phyloP scores from a whole-genome alignment of 1,284 basidiomycete genomes.

The Singerocomus inundabilis region DNA sequence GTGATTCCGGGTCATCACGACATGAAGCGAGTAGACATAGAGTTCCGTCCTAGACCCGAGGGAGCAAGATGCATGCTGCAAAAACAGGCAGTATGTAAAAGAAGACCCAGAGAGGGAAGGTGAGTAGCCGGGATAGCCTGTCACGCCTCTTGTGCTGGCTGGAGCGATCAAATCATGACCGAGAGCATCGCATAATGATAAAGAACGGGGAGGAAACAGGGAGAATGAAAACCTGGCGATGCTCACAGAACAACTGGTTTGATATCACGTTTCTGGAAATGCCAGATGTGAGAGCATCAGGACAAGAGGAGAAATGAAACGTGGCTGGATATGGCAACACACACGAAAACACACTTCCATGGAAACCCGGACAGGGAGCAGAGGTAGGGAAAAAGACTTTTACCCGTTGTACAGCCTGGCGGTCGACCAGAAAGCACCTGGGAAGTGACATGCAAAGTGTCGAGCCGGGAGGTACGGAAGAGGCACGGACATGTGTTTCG shows the following conservation, averaged over 20 bases:
- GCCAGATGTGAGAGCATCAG: conserved; percentile 18
- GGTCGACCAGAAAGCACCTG: conserved; percentile 18
- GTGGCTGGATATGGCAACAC: conserved; percentile 14
- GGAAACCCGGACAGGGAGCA: conserved; percentile 18
- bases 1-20: conserved; percentile 19
- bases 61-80: conserved; percentile 19
- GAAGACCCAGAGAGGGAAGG: conserved; percentile 30
- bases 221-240: conserved; percentile 30
- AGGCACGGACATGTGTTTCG: conserved; percentile 24
- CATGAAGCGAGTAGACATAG: conserved; percentile 29
- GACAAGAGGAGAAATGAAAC: conserved; percentile 22
- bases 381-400: neutral
- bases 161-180: conserved; percentile 33
- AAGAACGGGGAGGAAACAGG: conserved; percentile 19
- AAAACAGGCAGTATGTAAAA: conserved; percentile 32
- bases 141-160: conserved; percentile 22
- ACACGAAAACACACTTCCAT: conserved; percentile 17
- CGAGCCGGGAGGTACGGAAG: conserved; percentile 21
- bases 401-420: too few species aligned
- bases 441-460: conserved; percentile 25
- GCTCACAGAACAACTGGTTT: conserved; percentile 34
- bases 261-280: conserved; percentile 37
- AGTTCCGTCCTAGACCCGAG: conserved; percentile 35
- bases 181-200: conserved; percentile 34
- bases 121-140: conserved; percentile 19